Base-by-base conservation (phyloP, 2,329 filamentous ascomycete genomes). In the Ascochyta lentis region DNA sequence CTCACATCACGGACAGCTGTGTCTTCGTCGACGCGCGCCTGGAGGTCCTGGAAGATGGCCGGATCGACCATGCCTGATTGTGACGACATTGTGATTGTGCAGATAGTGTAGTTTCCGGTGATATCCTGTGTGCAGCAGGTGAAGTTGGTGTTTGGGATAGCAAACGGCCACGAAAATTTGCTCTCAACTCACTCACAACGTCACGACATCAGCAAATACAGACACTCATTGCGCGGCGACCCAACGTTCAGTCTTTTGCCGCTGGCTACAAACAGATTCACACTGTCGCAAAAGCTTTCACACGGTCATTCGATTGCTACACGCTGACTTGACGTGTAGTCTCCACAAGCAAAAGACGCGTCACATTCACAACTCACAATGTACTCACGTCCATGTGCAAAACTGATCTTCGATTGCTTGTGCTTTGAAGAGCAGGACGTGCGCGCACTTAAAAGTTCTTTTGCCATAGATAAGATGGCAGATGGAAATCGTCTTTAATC, bases 11-110 rank as follows among this genome's bases (percentile, higher is more conserved):
- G 87, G 50, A 96, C 87, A 50, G 84, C 82, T 8, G 86, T 84
- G 74, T 98, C 95, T 76, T 96, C 89, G 66, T 98, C 95, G 67
- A 97, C 91, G 76, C 93, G 93, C 56, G 84, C 81, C 78, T 97
- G 94, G 59, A 99, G 87, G 67, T 89, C 85, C 71, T 92, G 86
- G 77, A 98, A 97, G 75, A 98, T 91, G 63, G 85, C 83, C 57
- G 91, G 89, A 74, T 96, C 89, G 69, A 95, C 87, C 83, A 89
- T 86, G 53, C 77, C 79, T 48, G 76, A 64, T 49, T 62, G 65
- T 23, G 58, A 64, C 39, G 65, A 65, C 72, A 76, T 75, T 22
- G 31, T 57, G 38, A 43, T 51, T 49, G 33, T 35, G 38, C 12
- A 50, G 37, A 37, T 40, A 34, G 24, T 19, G 26, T 38, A 16